These are phyloP conservation scores for Heracleum sosnowskyi DNA, from an alignment of 129 eudicot genomes.

Conservation along the genomic window DNA sequence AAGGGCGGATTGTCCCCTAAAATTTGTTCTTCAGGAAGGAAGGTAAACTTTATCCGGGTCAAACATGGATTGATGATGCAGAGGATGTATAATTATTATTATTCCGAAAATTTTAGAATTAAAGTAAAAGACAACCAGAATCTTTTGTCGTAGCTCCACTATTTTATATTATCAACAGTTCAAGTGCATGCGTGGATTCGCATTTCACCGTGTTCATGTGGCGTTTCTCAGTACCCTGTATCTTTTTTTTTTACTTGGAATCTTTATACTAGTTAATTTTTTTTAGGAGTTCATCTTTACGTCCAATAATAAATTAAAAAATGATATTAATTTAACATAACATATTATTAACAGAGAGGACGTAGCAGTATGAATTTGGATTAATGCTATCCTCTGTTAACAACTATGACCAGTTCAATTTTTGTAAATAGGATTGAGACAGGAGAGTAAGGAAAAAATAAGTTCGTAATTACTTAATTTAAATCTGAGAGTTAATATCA, in stretches of 20 bases:
- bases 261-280: not conserved
- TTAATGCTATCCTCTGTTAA: too few relatives aligned
- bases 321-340: too few relatives aligned
- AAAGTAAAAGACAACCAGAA: not conserved
- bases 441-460: too few relatives aligned
- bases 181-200: not conserved
- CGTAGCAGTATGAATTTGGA: too few relatives aligned
- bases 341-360: too few relatives aligned
- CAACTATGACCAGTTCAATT: too few relatives aligned
- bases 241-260: not conserved
- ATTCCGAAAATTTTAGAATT: not conserved
- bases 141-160: not conserved
- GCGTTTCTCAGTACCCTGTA: not conserved
- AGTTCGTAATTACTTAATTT: too few relatives aligned
- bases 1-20: not conserved
- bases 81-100: not conserved
- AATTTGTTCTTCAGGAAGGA: too few relatives aligned
- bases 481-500: too few relatives aligned
- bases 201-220: not conserved
- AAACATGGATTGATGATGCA: not conserved
- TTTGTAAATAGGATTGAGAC: too few relatives aligned
- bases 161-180: not conserved
- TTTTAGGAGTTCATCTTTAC: too few relatives aligned
- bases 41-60: not conserved
- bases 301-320: too few relatives aligned